Evolutionary conservation across 371 early-diverging fungal species (phyloP).

Genomic region (Syncephalastrum contaminatum): DNA sequence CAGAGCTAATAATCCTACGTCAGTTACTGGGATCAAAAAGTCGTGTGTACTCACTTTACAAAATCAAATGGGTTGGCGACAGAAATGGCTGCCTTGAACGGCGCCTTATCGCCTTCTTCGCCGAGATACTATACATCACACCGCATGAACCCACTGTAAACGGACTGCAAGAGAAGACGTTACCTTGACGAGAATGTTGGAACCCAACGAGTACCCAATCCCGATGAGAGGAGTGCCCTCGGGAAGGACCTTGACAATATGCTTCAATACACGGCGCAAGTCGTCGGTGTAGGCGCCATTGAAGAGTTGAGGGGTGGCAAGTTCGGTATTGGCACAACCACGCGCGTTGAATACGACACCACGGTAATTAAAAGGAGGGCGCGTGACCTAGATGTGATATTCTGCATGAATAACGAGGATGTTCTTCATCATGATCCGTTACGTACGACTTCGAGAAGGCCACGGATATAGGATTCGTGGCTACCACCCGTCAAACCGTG

Average conservation of each 20-base stretch:
- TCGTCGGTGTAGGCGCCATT: constrained; percentile 86
- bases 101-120: constrained; percentile 76
- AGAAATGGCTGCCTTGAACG: constrained; percentile 73
- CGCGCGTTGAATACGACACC: constrained; percentile 87
- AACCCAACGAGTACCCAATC: constrained; percentile 88
- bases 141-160: neutral
- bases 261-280: constrained; percentile 58
- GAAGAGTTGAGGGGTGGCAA: constrained; percentile 80
- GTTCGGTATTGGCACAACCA: constrained; percentile 77
- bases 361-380: constrained; percentile 60
- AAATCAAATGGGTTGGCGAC: constrained; percentile 90
- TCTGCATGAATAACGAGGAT: neutral
- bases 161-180: neutral
- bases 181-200: constrained; percentile 89
- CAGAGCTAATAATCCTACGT: constrained; percentile 18
- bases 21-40: constrained; percentile 1
- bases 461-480: constrained; percentile 84
- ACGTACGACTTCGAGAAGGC: constrained; percentile 62
- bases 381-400: constrained; percentile 23
- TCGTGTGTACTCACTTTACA: constrained; percentile 35
- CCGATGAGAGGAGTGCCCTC: constrained; percentile 72
- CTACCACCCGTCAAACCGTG: constrained; percentile 92
- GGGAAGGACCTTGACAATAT: constrained; percentile 50
- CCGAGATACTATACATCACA: constrained; percentile 66
- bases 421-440: neutral